Evolutionary conservation across 2,329 filamentous ascomycete species (phyloP), one percentile per base, ranked within the genome.

Genomic region (Arthrobotrys iridis): DNA sequence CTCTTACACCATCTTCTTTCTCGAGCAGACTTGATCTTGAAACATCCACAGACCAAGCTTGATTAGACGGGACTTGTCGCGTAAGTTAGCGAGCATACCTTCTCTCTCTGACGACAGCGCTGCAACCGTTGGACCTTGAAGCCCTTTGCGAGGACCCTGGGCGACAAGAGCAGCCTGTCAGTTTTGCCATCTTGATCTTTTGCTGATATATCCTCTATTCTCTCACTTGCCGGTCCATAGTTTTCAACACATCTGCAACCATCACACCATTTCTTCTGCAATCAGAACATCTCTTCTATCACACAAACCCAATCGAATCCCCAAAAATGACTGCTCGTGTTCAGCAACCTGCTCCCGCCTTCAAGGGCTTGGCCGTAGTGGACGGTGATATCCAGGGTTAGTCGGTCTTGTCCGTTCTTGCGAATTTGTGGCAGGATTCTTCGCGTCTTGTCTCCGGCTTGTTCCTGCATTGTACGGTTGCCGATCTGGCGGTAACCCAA

Each of bases 281-380:
- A 63, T 35, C 45, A 20, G 65, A 62, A 28, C 41, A 43, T 52
- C 22, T 35, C 48, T 6, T 55, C 50, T 37, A n/a, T n/a, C 15
- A n/a, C 18, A n/a, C 58, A 50, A 46, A 65, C 45, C 24, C 24
- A 55, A 28, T 52, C 45, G 40, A 41, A n/a, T n/a, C n/a, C 22
- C 43, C 30, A 37, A 79, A 68, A 55, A 79, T 79, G 79, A 73
- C 75, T 77, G 78, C 78, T 33, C 79, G 78, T 77, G 84, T 86
- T 70, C 84, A 85, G 79, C 81, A 82, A 55, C 84, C 83, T 68
- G 85, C 85, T 35, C 85, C 85, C 37, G 82, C 76, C 77, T 86
- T 86, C 81, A 85, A 81, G 75, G 84, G 84, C 77, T 84, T 83
- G 73, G 85, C 85, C 78, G 82, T 86, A 80, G 84, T 86, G 78